Conservation (phyloP, 148 eudicot genomes). For the Amaranthus hypochondriacus region DNA sequence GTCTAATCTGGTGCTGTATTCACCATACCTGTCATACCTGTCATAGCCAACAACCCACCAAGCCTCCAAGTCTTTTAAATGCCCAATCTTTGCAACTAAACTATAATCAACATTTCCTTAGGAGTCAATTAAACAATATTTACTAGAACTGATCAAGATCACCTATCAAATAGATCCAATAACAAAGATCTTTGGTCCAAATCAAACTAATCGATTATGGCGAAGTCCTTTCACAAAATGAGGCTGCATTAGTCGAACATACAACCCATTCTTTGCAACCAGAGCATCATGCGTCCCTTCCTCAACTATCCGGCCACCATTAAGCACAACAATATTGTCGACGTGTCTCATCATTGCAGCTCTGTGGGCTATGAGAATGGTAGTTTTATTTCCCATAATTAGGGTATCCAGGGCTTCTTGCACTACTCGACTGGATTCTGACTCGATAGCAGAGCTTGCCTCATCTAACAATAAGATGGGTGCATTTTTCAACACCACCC, state of each 20-base stretch:
- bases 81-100: neutral
- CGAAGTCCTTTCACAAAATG: conserved; percentile 86
- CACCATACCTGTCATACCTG: conserved; percentile 15
- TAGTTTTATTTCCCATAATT: conserved; percentile 91
- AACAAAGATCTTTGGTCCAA: neutral
- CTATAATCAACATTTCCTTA: conserved; percentile 8
- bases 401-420: conserved; percentile 97
- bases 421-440: conserved; percentile 92
- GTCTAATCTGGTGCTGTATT: conserved; percentile 14
- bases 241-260: conserved; percentile 94
- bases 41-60: conserved; percentile 8
- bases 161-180: neutral
- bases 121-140: conserved; percentile 21
- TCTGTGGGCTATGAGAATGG: conserved; percentile 84
- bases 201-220: conserved; percentile 62
- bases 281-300: conserved; percentile 79
- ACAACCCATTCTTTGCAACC: conserved; percentile 75
- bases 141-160: conserved; percentile 11
- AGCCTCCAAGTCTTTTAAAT: conserved; percentile 1
- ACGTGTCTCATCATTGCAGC: conserved; percentile 99
- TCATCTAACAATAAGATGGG: conserved; percentile 92
- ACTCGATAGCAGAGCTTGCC: conserved; percentile 96
- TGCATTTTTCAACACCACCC: conserved; percentile 87
- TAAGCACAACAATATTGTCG: conserved; percentile 89
- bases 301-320: conserved; percentile 92